Evolutionary conservation across 106 monocot genomes (phyloP), one percentile per base, ranked within the genome.

Genomic region (Apostasia shenzhenica): DNA sequence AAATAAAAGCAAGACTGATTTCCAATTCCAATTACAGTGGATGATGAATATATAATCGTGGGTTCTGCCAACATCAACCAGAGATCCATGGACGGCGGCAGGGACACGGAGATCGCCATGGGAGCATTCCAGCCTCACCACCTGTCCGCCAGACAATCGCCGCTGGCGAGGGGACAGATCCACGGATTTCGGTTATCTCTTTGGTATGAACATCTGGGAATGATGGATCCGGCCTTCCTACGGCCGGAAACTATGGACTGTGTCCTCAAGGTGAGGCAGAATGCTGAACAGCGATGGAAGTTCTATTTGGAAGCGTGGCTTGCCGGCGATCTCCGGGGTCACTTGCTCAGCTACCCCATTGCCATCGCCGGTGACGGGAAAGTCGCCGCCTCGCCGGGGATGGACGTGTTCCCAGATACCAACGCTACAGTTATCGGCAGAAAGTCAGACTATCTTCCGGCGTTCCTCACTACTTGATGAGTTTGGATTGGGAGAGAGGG

Each of bases 171-270:
- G 68, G 81, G 85, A 7, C 73, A 88, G 42, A 73, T 88, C 71
- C 81, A 88, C 10, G 83, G 78, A 0, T 88, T 88, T 72, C 74
- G 87, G 47, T 2, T 81, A 65, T 62, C 81, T 0, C 70, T 88
- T 6, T 88, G 87, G 87, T 76, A 71, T 2, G 83, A 88, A 69
- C 87, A 88, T 59, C 67, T 84, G 1, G 76, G 83, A 6, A 49
- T 70, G 64, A 9, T 42, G 4, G 75, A 75, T 2, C 61, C 54
- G 2, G 43, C 60, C 3, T 75, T 75, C 67, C 68, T 69, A 2
- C 51, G 8, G 1, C 75, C 75, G 8, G 75, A 75, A 54, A 75
- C 68, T 61, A 2, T 43, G 38, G 49, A 53, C 41, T 75, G 75
- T 8, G 61, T 75, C 48, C 68, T 11, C 44, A 75, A 52, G 59